These are phyloP conservation scores for Scleroderma citrinum DNA, from an alignment of 768 basidiomycete species.

Conservation along the genomic window DNA sequence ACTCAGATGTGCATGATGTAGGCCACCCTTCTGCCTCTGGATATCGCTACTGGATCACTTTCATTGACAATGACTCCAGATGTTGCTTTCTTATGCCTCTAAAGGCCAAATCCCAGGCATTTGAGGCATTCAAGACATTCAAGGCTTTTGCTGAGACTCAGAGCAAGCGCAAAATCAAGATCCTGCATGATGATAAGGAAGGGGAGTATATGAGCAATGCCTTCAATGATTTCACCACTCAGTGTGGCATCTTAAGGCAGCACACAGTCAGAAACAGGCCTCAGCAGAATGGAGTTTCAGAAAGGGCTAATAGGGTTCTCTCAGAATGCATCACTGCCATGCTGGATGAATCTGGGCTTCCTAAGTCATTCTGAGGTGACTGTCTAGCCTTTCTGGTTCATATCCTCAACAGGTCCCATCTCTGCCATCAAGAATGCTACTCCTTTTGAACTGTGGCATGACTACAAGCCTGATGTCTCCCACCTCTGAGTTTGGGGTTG, in stretches of 20 bases:
- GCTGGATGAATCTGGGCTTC: neutral
- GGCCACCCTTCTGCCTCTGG: slow-evolving; percentile 2
- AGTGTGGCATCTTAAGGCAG: slow-evolving; percentile 15
- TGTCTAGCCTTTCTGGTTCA: neutral
- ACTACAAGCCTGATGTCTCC: neutral
- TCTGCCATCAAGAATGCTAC: neutral
- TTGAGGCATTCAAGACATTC: slow-evolving; percentile 22
- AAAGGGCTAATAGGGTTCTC: neutral
- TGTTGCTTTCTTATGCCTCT: slow-evolving; percentile 17
- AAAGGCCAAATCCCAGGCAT: slow-evolving; percentile 16
- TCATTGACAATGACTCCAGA: slow-evolving; percentile 4
- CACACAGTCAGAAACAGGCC: slow-evolving; percentile 5
- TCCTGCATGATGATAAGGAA: slow-evolving; percentile 19
- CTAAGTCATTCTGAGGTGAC: too few relatives aligned
- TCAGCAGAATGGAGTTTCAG: slow-evolving; percentile 21
- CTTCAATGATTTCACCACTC: slow-evolving; percentile 7
- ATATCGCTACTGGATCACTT: slow-evolving; percentile 7
- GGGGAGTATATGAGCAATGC: slow-evolving; percentile 19
- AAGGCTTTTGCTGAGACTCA: slow-evolving; percentile 27
- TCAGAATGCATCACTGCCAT: neutral
- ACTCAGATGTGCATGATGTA: too few relatives aligned
- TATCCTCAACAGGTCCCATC: neutral
- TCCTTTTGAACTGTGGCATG: slow-evolving; percentile 3
- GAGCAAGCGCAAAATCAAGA: slow-evolving; percentile 9
- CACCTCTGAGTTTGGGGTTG: slow-evolving; percentile 7